Evolutionary conservation across 441 rosid genomes (phyloP).

Genomic region (Pelargonium citronellum): DNA sequence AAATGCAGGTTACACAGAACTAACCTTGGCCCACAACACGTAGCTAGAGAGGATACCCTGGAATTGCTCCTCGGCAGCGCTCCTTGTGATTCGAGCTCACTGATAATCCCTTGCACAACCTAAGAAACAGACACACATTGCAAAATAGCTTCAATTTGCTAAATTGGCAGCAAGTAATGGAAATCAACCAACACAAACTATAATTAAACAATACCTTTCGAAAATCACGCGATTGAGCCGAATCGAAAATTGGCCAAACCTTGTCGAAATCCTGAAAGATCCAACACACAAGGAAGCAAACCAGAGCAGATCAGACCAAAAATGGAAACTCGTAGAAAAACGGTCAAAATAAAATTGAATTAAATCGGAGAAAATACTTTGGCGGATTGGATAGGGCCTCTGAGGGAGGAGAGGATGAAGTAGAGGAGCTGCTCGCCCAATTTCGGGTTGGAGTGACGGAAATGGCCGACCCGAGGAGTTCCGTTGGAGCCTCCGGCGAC

Average conservation of each 20-base stretch:
- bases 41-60: constrained; percentile 98
- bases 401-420: constrained; percentile 96
- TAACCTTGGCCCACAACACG: constrained; percentile 98
- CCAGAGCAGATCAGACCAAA: constrained; percentile 22
- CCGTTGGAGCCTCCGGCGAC: constrained; percentile 69
- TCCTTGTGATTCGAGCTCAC: constrained; percentile 98
- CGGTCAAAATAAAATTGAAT: background rate
- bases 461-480: constrained; percentile 81
- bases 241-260: constrained; percentile 99
- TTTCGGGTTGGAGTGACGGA: constrained; percentile 99
- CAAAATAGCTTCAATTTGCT: background rate
- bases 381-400: constrained; percentile 94
- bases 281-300: constrained; percentile 25
- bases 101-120: constrained; percentile 98
- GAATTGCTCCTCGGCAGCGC: constrained; percentile 99
- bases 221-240: constrained; percentile 96
- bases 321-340: constrained; percentile 7
- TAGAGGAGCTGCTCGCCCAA: constrained; percentile 98
- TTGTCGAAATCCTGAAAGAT: constrained; percentile 95
- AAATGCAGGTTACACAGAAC: background rate
- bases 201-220: constrained; percentile 89
- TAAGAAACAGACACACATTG: constrained; percentile 19
- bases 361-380: constrained; percentile 51
- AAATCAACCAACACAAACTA: background rate
- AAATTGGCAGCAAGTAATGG: background rate